Evolutionary conservation across 768 basidiomycete genomes (phyloP), one percentile per base, ranked within the genome.

Genomic region (Boletus fagicola): DNA sequence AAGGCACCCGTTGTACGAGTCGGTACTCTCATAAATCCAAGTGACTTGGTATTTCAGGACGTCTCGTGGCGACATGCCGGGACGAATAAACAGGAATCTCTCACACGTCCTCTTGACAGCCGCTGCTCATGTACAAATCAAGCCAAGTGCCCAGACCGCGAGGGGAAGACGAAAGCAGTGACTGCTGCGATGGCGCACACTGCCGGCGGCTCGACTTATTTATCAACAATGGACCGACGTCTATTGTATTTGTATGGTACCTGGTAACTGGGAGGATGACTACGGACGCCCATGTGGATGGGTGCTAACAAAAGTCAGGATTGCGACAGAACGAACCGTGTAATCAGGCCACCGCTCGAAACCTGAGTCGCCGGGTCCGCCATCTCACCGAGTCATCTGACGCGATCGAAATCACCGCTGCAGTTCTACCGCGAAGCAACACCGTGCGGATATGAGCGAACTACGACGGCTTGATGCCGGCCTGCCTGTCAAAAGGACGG

Each of bases 351-450:
- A 30, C 46, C 53, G 53, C 53, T 44, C 43, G 28, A 38, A 18
- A 50, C 6, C 18, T 33, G 24, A 54, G 50, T 60, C 40, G 38
- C 64, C 62, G 65, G 50, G 12, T 10, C 40, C 26, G 22, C 24
- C 28, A 9, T 3, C 13, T n/a, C 33, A 13, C 33, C 5, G 33
- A 4, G 16, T 6, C 20, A 16, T 18, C 40, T 20, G 24, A 44
- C 9, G n/a, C 12, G 38, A 36, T 47, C n/a, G 30, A 9, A 42
- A 46, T 36, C 33, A 9, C 48, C 53, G 53, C 40, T 56, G 7
- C 35, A 56, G 24, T 59, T 54, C 57, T 62, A 62, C 64, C 64
- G 64, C 65, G 64, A 65, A 65, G 65, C 65, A 51, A 48, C 42
- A 6, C 18, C n/a, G n/a, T 49, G 56, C 54, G 54, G 56, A 65